Evolutionary conservation across 2,329 filamentous ascomycete species (phyloP).

Genomic region (Pseudocercospora vitis): DNA sequence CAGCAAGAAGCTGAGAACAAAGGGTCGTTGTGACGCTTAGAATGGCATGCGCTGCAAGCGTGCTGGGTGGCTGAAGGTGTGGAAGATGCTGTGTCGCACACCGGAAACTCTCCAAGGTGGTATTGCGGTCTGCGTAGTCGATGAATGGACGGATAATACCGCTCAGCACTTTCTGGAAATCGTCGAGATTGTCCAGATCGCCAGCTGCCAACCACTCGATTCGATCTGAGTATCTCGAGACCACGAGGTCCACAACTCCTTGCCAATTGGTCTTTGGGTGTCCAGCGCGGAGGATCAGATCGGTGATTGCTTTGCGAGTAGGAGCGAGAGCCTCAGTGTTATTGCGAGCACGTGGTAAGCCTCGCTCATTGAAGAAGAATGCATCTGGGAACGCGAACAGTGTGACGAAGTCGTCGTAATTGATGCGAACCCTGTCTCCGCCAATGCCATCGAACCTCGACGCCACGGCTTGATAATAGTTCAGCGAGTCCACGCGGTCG

Average conservation of each 20-base stretch:
- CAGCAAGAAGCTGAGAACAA: conserved; percentile 38
- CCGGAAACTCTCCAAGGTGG: conserved; percentile 44
- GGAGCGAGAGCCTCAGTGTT: conserved; percentile 38
- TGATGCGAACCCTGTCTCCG: conserved; percentile 44
- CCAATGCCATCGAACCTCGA: conserved; percentile 49
- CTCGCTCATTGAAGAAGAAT: conserved; percentile 34
- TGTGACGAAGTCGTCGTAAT: conserved; percentile 53
- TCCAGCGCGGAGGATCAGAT: conserved; percentile 42
- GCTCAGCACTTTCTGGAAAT: conserved; percentile 33
- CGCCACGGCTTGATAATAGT: conserved; percentile 45
- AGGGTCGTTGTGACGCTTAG: conserved; percentile 35
- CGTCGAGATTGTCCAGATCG: conserved; percentile 21
- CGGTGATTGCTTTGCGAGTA: conserved; percentile 48
- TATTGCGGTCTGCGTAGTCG: conserved; percentile 39
- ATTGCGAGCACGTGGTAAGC: conserved; percentile 45
- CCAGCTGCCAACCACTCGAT: conserved; percentile 45
- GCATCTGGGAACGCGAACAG: conserved; percentile 46
- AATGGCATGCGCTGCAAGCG: conserved; percentile 36
- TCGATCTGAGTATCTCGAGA: conserved; percentile 60
- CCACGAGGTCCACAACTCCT: conserved; percentile 63
- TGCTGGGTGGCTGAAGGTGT: conserved; percentile 17
- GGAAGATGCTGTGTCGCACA: conserved; percentile 52
- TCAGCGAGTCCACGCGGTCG: conserved; percentile 20
- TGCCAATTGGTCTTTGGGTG: conserved; percentile 61
- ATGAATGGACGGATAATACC: conserved; percentile 42